Base-by-base conservation (phyloP, 23 red algal species). In the Cyanidiococcus yangmingshanensis region DNA sequence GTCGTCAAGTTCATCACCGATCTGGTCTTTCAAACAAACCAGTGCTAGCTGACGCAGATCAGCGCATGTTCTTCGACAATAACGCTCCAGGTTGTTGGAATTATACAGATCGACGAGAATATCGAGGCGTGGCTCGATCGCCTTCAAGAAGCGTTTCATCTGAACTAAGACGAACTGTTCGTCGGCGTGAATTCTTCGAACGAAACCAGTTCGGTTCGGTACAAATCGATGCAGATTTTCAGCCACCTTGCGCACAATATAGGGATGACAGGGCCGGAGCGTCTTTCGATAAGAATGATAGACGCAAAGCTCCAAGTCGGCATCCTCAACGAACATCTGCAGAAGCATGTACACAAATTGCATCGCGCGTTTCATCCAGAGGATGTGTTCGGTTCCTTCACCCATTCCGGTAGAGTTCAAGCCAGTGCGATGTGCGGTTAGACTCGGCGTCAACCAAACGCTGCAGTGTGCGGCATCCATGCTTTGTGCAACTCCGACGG, bases 291-390 rank as follows among this genome's bases (percentile, higher is more conserved):
- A 71, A 7, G 63, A 12, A 35, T 71, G 63, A 29, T 71, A 71
- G 7, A 71, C 63, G 27, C 63, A 32, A 2, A 3, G n/a, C 16
- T 35, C n/a, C 27, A 71, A 32, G 27, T 71, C 63, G 63, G 32
- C 27, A 29, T 29, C 63, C 3, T 35, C n/a, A 2, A 32, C 3
- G 7, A 71, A 35, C 32, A 35, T 35, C 12, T 35, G 32, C 32
- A 71, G 12, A 2, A 71, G 32, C 21, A 71, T 32, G 63, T 71
- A 71, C 63, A 71, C 63, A 71, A 71, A 71, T 29, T 71, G 63
- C 63, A 71, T 35, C 12, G 32, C 32, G 12, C 63, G 63, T 71
- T 71, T 71, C 63, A 71, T 71, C 63, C 63, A 71, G 21, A 71
- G 63, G 16, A 71, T 7, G 27, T 35, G 21, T 35, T 71, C 63